A percentile compares a stretch with the other conserved stretches of the same genome.
phyloP scores from a whole-genome alignment of 2,329 filamentous ascomycete genomes.

The Alternaria sp. region DNA sequence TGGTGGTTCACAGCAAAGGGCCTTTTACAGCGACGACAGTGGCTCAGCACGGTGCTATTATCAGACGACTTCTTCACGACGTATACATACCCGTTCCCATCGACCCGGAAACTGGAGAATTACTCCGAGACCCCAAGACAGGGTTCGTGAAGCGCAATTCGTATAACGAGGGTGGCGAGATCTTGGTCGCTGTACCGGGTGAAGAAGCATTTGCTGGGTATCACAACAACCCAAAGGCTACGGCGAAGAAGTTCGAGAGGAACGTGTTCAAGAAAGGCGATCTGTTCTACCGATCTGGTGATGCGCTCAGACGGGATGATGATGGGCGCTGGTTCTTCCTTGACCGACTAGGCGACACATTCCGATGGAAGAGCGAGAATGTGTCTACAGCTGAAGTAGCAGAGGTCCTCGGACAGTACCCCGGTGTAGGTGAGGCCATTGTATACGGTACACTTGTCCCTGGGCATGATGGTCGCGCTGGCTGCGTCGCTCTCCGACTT shows the following conservation, averaged over 20 bases:
- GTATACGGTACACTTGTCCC: constrained; percentile 56
- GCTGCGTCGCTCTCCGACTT: constrained; percentile 63
- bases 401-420: constrained; percentile 50
- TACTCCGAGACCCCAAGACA: constrained; percentile 68
- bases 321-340: constrained; percentile 57
- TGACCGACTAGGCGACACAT: constrained; percentile 55
- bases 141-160: constrained; percentile 68
- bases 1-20: constrained; percentile 60
- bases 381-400: constrained; percentile 56
- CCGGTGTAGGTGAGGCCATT: constrained; percentile 52
- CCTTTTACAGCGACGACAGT: constrained; percentile 66
- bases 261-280: constrained; percentile 54
- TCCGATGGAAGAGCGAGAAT: constrained; percentile 57
- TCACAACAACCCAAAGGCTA: constrained; percentile 69
- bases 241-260: constrained; percentile 59
- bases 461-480: constrained; percentile 57
- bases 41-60: constrained; percentile 71
- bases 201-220: constrained; percentile 64
- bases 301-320: constrained; percentile 50
- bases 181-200: constrained; percentile 67
- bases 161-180: constrained; percentile 74
- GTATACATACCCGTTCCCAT: constrained; percentile 69
- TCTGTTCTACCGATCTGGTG: constrained; percentile 54
- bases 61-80: constrained; percentile 59
- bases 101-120: constrained; percentile 70